Percentiles rank a stretch among this genome's conserved stretches.
Evolutionary conservation across 2,329 filamentous ascomycete genomes (phyloP).

Genomic region (Colletotrichum chrysophilum): DNA sequence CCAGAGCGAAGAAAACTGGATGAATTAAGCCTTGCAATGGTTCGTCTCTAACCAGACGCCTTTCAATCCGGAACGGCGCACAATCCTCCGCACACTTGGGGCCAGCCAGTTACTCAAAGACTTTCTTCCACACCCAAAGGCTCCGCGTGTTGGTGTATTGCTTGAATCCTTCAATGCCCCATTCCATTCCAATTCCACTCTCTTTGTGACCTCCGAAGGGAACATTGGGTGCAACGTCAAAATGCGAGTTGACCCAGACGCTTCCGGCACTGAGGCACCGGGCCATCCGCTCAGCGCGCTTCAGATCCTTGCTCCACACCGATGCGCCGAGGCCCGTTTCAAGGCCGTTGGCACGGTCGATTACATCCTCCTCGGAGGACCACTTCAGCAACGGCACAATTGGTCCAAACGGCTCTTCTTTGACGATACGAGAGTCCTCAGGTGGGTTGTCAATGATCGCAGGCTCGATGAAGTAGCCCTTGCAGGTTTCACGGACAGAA

Average conservation of each 20-base stretch:
- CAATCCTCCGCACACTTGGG: neutral
- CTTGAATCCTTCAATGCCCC: slow-evolving; percentile 42
- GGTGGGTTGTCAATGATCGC: slow-evolving; percentile 65
- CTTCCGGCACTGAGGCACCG: slow-evolving; percentile 60
- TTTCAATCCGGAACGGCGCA: neutral
- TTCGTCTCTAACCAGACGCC: neutral
- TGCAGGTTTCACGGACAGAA: slow-evolving; percentile 3
- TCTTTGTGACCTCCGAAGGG: slow-evolving; percentile 57
- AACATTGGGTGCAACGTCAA: slow-evolving; percentile 39
- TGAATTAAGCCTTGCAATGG: neutral
- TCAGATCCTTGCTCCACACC: slow-evolving; percentile 60
- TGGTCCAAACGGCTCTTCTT: slow-evolving; percentile 58
- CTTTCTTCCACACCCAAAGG: slow-evolving; percentile 29
- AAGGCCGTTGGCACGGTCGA: slow-evolving; percentile 58
- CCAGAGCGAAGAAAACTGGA: neutral
- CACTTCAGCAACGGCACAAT: slow-evolving; percentile 68
- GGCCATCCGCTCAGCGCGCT: slow-evolving; percentile 56
- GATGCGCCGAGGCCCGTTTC: slow-evolving; percentile 61
- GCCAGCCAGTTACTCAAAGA: slow-evolving; percentile 15
- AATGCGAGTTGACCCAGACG: slow-evolving; percentile 64
- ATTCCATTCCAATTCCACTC: slow-evolving; percentile 56
- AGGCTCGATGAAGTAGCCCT: slow-evolving; percentile 62
- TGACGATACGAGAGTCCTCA: slow-evolving; percentile 59
- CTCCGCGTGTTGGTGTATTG: slow-evolving; percentile 34
- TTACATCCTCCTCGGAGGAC: slow-evolving; percentile 64